These are phyloP conservation scores for Nakaseomyces uthaithaninus DNA, from an alignment of 1,139 yeast genomes.

Conservation along the genomic window DNA sequence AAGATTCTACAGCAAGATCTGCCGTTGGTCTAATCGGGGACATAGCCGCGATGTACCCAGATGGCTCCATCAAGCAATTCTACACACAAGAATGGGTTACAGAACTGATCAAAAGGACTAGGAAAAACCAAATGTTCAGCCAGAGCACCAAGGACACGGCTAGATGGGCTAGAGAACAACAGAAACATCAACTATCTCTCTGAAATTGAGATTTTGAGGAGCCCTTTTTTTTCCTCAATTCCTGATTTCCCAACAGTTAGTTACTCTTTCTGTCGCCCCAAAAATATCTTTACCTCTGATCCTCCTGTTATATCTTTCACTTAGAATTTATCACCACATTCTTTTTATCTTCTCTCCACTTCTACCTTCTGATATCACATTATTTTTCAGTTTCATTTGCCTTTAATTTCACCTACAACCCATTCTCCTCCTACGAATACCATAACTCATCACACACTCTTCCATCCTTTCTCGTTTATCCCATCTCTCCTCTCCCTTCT, in stretches of 20 bases:
- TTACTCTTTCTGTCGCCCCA: no score
- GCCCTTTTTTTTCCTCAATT: conserved; percentile 5
- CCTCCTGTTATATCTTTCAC: no score
- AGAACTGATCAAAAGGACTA: conserved; percentile 65
- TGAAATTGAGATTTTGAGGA: conserved; percentile 10
- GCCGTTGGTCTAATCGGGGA: conserved; percentile 90
- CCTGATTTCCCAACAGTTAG: not conserved
- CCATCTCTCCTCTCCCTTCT: conserved; percentile 12
- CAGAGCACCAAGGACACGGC: conserved; percentile 78
- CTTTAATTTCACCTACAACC: conserved; percentile 10
- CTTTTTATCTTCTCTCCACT: conserved; percentile 12
- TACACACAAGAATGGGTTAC: conserved; percentile 72
- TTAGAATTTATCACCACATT: conserved; percentile 10
- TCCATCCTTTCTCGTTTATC: conserved; percentile 1
- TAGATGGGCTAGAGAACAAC: conserved; percentile 88
- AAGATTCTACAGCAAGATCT: conserved; percentile 63
- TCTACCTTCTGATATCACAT: conserved; percentile 10
- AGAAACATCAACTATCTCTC: conserved; percentile 32
- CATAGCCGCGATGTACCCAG: conserved; percentile 76
- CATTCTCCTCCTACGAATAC: conserved; percentile 7
- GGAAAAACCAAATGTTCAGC: conserved; percentile 52
- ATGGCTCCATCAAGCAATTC: conserved; percentile 58
- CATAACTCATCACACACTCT: conserved; percentile 7
- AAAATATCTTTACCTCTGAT: conserved; percentile 13
- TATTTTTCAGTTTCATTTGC: conserved; percentile 13